Conservation (phyloP, 306 rosid genomes). For the Pyrus communis region DNA sequence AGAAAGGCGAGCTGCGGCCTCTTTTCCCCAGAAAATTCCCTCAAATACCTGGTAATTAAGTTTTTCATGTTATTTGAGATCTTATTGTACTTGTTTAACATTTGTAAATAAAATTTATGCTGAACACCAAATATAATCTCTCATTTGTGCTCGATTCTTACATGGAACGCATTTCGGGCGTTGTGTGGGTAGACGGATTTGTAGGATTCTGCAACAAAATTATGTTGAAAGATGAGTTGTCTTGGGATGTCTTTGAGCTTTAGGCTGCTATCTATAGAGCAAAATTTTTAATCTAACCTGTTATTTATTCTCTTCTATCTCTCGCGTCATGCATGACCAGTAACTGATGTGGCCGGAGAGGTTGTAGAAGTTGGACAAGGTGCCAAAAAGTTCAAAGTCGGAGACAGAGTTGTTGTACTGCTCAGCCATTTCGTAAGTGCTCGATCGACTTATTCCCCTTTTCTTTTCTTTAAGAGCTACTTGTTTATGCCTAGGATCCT, state of each 20-base stretch:
- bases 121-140: neutral
- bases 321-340: slow-evolving; percentile 16
- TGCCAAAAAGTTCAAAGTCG: slow-evolving; percentile 42
- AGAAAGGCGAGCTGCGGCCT: slow-evolving; percentile 41
- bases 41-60: slow-evolving; percentile 42
- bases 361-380: slow-evolving; percentile 45
- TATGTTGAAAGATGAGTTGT: neutral
- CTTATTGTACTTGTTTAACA: neutral
- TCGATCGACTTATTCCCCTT: neutral
- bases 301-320: too few relatives aligned
- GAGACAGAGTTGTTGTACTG: slow-evolving; percentile 53
- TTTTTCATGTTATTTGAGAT: neutral
- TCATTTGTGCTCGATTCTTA: neutral
- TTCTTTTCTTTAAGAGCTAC: neutral
- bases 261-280: too few relatives aligned
- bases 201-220: neutral
- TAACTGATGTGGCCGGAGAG: slow-evolving; percentile 64
- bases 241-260: neutral
- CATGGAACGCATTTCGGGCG: neutral
- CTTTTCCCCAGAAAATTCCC: slow-evolving; percentile 46
- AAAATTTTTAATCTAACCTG: too few relatives aligned
- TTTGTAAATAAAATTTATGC: neutral
- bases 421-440: slow-evolving; percentile 30
- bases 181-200: neutral
- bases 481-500: neutral